Evolutionary conservation across 2,329 filamentous ascomycete species (phyloP), one percentile per base, ranked within the genome.

Genomic region (Fusarium anthophilum): DNA sequence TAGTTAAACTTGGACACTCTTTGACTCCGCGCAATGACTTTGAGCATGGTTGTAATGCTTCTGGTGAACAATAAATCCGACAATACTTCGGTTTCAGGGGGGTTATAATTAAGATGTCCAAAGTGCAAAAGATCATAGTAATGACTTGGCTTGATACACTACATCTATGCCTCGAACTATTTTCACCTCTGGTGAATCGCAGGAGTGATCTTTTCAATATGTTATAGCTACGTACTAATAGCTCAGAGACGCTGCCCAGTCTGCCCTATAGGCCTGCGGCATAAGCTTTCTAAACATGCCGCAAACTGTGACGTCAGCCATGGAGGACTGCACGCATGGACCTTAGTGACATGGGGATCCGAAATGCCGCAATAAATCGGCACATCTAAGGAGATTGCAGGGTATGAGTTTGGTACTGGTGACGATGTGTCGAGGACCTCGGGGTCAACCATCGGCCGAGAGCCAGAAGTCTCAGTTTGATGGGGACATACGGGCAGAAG

Each of bases 161-260:
- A 3, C 10, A 3, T 8, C 14, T 15, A 26, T 24, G 12, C 3
- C 10, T 30, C 9, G 0, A 0, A 8, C 4, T 13, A 4, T 6
- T 22, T 13, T 6, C 20, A 4, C 1, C 1, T 3, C 7, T 26
- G 4, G 3, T 12, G 0, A 9, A 15, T 17, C 7, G 7, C 0
- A 37, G 11, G 3, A 15, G 2, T 20, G 17, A 6, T 37, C 6
- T 4, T 26, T 20, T 18, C 8, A 6, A 20, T 18, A 7, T n/a
- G 32, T 15, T 15, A 20, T 15, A 12, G 8, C 10, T 58, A 15
- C 20, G 3, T 17, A 22, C 18, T 12, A 2, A 45, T 18, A 24
- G 17, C 22, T 20, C 10, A 8, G 35, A 26, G 9, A 15, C 1
- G 11, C 35, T 18, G 6, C 2, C 18, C 3, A 10, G 13, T 13